Evolutionary conservation across 805 yeast genomes (phyloP), one percentile per base, ranked within the genome.

Genomic region (Metschnikowia anglica): DNA sequence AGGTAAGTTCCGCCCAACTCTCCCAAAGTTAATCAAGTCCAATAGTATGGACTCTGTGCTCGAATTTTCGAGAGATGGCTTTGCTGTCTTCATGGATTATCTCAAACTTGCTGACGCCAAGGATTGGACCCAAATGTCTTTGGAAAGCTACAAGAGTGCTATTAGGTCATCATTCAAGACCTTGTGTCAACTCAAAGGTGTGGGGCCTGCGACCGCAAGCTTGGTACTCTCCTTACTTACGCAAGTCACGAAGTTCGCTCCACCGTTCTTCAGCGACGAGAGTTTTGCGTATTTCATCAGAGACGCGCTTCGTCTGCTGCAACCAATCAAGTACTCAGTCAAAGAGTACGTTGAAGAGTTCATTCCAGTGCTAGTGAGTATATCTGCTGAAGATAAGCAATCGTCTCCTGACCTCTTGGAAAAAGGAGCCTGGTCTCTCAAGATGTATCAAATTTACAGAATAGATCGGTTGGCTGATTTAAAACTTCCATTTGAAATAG

Each of bases 191-290:
- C 57, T 74, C 29, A 58, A 59, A 34, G 80, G 79, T 0, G 76
- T 74, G 4, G 80, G 80, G 0, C 77, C 78, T 1, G 80, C 80
- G 5, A 74, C 77, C 5, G 75, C 72, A 2, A 70, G 76, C 32
- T 59, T 74, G 40, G 52, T 74, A 0, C 47, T 70, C 30, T 72
- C 77, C 1, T 47, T 73, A 15, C 35, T 58, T 24, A n/a, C 28
- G 29, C 45, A 55, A 20, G 47, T 61, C 20, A 47, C 54, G 21
- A 17, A 24, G 1, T 48, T 60, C 19, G 58, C 68, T 2, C 73
- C 74, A 1, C 79, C 79, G 0, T 74, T 72, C 47, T 73, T 73
- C 55, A 72, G 77, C 33, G 80, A 74, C 46, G 79, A 74, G 53
- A 61, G 71, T n/a, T 74, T 65, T 45, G 48, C 60, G 40, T 65